Base-by-base conservation (phyloP, 1,139 yeast genomes). In the Magnusiomyces paraingens region DNA sequence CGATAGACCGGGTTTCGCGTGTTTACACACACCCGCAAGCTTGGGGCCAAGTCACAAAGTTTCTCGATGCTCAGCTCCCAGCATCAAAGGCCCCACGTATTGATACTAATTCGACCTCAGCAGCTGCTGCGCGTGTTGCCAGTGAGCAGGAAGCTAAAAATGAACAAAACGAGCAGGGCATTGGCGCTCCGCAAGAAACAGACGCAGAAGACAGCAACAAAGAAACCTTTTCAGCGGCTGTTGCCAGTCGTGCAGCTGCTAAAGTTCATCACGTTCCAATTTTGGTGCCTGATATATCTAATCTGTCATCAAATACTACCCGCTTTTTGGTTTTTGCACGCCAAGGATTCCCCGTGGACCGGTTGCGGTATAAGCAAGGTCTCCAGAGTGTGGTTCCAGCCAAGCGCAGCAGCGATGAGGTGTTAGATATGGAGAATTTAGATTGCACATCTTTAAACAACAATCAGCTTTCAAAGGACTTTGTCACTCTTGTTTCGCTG, bases 1-100 rank as follows among this genome's bases (percentile, higher is more conserved):
- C 79, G 1, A 62, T 82, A 1, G 64, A 71, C 1, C 67, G 77
- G 17, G 76, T 84, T 52, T 70, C 71, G 15, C 79, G 77, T 42
- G 77, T 93, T 26, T 87, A 87, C 70, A 86, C 96, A 2, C 99
- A 93, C 68, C 98, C 99, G 2, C 99, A 93, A 67, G 99, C 90
- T 0, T 93, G 99, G 99, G 95, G 97, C 2, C 99, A 93, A 66
- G 84, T 88, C 47, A 74, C 79, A 1, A 67, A 73, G 12, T 84
- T 83, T 66, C 66, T 86, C 51, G 64, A 67, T n/a, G 59, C 67
- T 2, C 62, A 74, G 51, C 53, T 64, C 12, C 58, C 54, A 2
- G 45, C 58, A 20, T 20, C 41, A 5, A 36, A 47, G 2, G 62
- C 59, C 1, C 60, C 59, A 36, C 55, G 56, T 17, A 72, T 85